Base-by-base conservation (phyloP, 2,329 filamentous ascomycete genomes). In the Aspergillus unguis region DNA sequence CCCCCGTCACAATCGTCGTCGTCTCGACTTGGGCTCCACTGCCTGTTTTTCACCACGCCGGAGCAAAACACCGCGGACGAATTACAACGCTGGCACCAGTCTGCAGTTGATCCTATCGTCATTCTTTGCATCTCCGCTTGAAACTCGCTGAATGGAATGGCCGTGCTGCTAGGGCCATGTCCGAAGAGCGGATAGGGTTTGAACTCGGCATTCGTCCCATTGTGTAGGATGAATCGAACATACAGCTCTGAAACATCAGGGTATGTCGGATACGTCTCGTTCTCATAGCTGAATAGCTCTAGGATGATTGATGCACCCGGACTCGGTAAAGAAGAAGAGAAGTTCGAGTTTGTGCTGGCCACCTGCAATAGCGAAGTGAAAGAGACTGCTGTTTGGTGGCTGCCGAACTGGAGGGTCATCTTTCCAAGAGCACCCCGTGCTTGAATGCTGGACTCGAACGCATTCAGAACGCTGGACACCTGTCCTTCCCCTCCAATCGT, bases 141-240 rank as follows among this genome's bases (percentile, higher is more conserved):
- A 64, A 85, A 85, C 4, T 81, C 79, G 0, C 54, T 58, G 70
- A 79, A 84, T 0, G 65, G 63, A 58, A 84, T 76, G 4, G 75
- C 72, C 1, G 68, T 73, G 27, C 71, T 66, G 54, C 71, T 74
- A 1, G 75, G 76, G 1, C 74, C 74, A 49, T 72, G 67, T 41
- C 73, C 72, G 61, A 84, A 84, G 8, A 84, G 66, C 2, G 80
- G 74, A 55, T 79, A 82, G 1, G 72, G 59, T 29, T 64, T 62
- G 32, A 68, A 65, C 7, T 36, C 37, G n/a, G 52, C 47, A 26
- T 71, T 68, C 0, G 80, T 81, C 44, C 79, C 80, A 59, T 85
- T 85, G 59, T 78, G 79, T 67, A 81, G 78, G 52, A 77, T 70
- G 63, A 85, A 82, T 23, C 79, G 75, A 29, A 85, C 77, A 65